A percentile compares a stretch with the other conserved stretches of the same genome.
Evolutionary conservation across 1,284 basidiomycete genomes (phyloP).

Genomic region (Phylloboletellus chloephorus): DNA sequence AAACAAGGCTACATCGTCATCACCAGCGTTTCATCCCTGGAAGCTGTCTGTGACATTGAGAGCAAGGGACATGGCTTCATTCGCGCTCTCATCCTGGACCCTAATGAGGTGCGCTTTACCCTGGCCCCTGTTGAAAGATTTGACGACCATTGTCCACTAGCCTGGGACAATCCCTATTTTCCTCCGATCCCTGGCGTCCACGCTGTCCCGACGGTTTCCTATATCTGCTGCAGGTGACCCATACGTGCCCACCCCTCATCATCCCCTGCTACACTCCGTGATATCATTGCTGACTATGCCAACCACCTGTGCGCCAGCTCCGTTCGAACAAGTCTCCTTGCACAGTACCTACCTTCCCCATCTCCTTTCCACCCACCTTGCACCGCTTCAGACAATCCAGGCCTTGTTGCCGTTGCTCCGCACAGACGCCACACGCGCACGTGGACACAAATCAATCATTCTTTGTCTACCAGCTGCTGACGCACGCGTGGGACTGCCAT

Average conservation of each 20-base stretch:
- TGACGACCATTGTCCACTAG: constrained; percentile 34
- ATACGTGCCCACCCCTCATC: constrained; percentile 55
- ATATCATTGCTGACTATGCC: constrained; percentile 65
- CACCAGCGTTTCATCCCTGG: constrained; percentile 63
- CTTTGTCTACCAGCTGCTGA: constrained; percentile 67
- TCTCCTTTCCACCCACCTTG: constrained; percentile 65
- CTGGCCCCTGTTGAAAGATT: neutral
- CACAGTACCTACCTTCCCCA: constrained; percentile 59
- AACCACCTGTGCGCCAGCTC: constrained; percentile 38
- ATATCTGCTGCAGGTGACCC: constrained; percentile 73
- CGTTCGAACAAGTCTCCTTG: constrained; percentile 67
- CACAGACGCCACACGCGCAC: constrained; percentile 48
- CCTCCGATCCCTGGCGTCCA: constrained; percentile 69
- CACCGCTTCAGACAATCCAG: constrained; percentile 69
- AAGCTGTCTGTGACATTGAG: constrained; percentile 60
- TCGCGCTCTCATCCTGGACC: constrained; percentile 72
- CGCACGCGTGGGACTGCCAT: constrained; percentile 66
- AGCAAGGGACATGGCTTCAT: constrained; percentile 64
- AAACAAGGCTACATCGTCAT: constrained; percentile 76
- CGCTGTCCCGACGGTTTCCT: constrained; percentile 77
- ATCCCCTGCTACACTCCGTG: constrained; percentile 65
- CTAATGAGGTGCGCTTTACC: constrained; percentile 49
- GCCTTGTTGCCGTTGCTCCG: constrained; percentile 70
- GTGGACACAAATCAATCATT: constrained; percentile 56
- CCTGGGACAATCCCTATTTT: constrained; percentile 67